Percentiles rank a stretch among this genome's conserved stretches.
Conservation (phyloP, 2,329 filamentous ascomycete genomes). For the Ambrosiella cleistominuta region DNA sequence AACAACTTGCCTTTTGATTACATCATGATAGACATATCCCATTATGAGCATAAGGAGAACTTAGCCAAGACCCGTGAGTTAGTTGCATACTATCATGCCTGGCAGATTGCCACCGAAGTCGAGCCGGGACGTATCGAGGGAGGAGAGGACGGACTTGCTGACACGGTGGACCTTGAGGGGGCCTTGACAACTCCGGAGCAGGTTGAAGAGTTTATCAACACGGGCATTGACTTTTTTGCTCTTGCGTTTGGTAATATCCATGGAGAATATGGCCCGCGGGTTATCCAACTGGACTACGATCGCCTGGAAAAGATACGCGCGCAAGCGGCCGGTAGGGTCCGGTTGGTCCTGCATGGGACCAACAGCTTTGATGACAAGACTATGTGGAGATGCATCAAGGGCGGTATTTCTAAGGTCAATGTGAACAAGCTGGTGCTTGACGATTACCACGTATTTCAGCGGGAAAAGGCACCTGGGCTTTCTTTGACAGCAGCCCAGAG, state of each 20-base stretch:
- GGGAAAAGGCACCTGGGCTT: conserved; percentile 11
- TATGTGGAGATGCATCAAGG: conserved; percentile 30
- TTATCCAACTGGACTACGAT: conserved; percentile 44
- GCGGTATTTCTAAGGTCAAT: conserved; percentile 33
- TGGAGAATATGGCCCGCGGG: conserved; percentile 50
- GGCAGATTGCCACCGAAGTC: conserved; percentile 49
- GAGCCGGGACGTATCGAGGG: conserved; percentile 48
- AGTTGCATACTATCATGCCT: conserved; percentile 41
- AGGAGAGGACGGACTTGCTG: conserved; percentile 55
- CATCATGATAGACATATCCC: conserved; percentile 65
- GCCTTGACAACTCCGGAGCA: conserved; percentile 49
- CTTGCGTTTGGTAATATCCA: conserved; percentile 65
- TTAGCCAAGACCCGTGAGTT: conserved; percentile 43
- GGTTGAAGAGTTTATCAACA: conserved; percentile 50
- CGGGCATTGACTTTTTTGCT: conserved; percentile 57
- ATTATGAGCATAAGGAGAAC: conserved; percentile 55
- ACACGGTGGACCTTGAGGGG: conserved; percentile 31
- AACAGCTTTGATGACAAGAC: conserved; percentile 35
- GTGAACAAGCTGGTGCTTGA: conserved; percentile 36
- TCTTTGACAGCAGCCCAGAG: conserved; percentile 18
- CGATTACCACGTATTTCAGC: conserved; percentile 26
- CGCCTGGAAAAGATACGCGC: conserved; percentile 23
- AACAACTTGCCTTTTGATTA: conserved; percentile 43
- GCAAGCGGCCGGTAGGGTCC: conserved; percentile 23
- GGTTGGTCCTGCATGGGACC: conserved; percentile 36